Evolutionary conservation across 2,329 filamentous ascomycete genomes (phyloP), one percentile per base, ranked within the genome.

Genomic region (Fusarium burgessii): DNA sequence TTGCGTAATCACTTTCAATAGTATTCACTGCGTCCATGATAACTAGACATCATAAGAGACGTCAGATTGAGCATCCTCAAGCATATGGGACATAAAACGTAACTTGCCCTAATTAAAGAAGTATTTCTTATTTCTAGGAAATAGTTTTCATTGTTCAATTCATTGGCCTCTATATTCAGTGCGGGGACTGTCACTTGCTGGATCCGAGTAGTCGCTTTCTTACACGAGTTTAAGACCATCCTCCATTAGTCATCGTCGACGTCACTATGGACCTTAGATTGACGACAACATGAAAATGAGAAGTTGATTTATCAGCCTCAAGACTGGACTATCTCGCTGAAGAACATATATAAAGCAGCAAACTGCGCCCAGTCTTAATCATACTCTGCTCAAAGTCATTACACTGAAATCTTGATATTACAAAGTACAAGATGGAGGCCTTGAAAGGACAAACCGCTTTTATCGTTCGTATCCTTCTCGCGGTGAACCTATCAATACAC

Each of bases 401-500:
- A n/a, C n/a, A n/a, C 27, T 20, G 0, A 7, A 4, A 12, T 9
- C 6, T 29, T 2, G 1, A 5, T 25, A 7, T 6, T 0, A 5
- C 18, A 2, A 1, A 11, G 9, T 12, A 25, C 11, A 50, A 36
- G 11, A 57, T 57, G 54, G 54, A 57, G 1, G 23, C 42, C 11
- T 23, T 57, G 14, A 50, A 57, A 15, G 32, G 54, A 11, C 54
- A 50, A n/a, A 57, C 32, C 1, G 42, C 54, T 15, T 36, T 57
- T 4, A 57, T 57, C 1, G 54, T 18, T n/a, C n/a, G n/a, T n/a
- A n/a, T n/a, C n/a, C n/a, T n/a, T n/a, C n/a, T n/a, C n/a, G n/a
- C n/a, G n/a, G n/a, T n/a, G n/a, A n/a, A n/a, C n/a, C n/a, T 1
- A 11, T 8, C 0, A 4, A 5, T 4, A 9, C 1, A 3, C 33